A percentile compares a stretch with the other conserved stretches of the same genome.
Conservation (phyloP, 257 asterid genomes). For the Solanum chiquidenum region DNA sequence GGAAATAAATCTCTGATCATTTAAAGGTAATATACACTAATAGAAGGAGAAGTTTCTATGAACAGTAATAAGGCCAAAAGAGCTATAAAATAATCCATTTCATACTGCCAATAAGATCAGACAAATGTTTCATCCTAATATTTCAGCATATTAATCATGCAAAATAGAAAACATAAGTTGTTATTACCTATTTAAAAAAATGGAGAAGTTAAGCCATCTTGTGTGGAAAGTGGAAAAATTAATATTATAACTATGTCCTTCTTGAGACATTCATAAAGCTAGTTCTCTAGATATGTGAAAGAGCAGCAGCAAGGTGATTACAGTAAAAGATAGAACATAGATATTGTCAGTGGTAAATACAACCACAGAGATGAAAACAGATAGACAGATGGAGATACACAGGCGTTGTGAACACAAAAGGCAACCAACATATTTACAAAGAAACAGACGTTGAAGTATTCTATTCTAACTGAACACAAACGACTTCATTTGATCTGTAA, state of each 20-base stretch:
- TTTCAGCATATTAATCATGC: not conserved
- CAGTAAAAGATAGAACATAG: not conserved
- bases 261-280: not conserved
- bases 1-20: not conserved
- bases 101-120: not conserved
- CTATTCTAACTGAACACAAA: not conserved
- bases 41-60: not conserved
- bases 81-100: not conserved
- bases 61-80: not conserved
- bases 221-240: not conserved
- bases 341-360: not conserved
- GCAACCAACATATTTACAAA: not conserved
- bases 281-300: not conserved
- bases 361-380: not conserved
- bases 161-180: not conserved
- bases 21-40: not conserved
- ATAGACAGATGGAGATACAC: not conserved
- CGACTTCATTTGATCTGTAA: not conserved
- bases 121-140: not conserved
- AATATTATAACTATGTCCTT: not conserved
- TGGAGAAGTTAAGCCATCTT: not conserved
- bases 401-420: not conserved
- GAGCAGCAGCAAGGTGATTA: not conserved
- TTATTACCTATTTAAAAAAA: not conserved
- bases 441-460: not conserved